Conservation (phyloP, 495 filamentous ascomycete genomes). For the Penicillium odoratum region DNA sequence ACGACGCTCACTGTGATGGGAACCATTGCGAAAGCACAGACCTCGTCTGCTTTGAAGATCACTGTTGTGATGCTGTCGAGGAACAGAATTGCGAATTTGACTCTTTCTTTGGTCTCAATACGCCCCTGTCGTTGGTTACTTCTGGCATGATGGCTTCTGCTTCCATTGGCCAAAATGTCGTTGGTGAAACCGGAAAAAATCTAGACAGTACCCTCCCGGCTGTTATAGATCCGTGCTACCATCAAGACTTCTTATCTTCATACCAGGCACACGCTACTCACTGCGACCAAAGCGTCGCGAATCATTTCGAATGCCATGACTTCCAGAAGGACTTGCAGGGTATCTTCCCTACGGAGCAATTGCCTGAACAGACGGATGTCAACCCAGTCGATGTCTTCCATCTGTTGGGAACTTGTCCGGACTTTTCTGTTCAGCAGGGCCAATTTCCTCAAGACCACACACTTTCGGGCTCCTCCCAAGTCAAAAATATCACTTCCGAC, state of each 20-base stretch:
- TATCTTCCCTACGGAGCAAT: slow-evolving; percentile 24
- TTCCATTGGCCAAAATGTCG: slow-evolving; percentile 17
- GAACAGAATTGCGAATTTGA: slow-evolving; percentile 35
- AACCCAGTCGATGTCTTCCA: slow-evolving; percentile 45
- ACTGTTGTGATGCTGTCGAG: slow-evolving; percentile 34
- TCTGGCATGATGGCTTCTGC: slow-evolving; percentile 28
- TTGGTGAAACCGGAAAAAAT: slow-evolving; percentile 25
- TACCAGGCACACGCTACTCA: slow-evolving; percentile 34
- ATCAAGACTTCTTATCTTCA: slow-evolving; percentile 26
- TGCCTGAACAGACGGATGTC: slow-evolving; percentile 32
- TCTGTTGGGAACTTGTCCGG: slow-evolving; percentile 42
- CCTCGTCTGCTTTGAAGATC: slow-evolving; percentile 43
- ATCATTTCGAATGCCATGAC: slow-evolving; percentile 38
- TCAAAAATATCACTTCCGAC: slow-evolving; percentile 19
- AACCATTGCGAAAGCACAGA: slow-evolving; percentile 32
- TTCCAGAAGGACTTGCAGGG: slow-evolving; percentile 33
- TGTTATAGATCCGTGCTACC: slow-evolving; percentile 21
- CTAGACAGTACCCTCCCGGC: slow-evolving; percentile 20
- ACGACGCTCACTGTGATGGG: slow-evolving; percentile 34
- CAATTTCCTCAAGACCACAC: slow-evolving; percentile 28
- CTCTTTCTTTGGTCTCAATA: slow-evolving; percentile 36
- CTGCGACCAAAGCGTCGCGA: slow-evolving; percentile 34
- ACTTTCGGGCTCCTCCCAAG: slow-evolving; percentile 12
- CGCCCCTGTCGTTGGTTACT: slow-evolving; percentile 33
- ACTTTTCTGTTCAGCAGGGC: slow-evolving; percentile 33